These are phyloP conservation scores for Huntiella savannae DNA, from an alignment of 2,329 filamentous ascomycete genomes.

Conservation along the genomic window DNA sequence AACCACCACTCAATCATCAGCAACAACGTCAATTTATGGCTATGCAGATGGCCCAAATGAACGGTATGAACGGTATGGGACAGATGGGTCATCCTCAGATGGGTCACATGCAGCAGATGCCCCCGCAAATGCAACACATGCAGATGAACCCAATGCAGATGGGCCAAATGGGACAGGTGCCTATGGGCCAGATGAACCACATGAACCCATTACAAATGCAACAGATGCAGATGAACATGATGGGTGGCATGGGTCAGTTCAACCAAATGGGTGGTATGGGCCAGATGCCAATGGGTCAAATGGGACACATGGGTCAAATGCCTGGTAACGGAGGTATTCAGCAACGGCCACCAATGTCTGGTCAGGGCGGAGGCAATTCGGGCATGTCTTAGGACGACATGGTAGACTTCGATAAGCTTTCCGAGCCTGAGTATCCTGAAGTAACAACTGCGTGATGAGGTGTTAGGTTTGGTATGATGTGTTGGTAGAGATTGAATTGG, in stretches of 20 bases:
- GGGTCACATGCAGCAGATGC: constrained; percentile 9
- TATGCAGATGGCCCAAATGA: constrained; percentile 9
- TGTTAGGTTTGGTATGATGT: not conserved
- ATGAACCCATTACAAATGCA: constrained; percentile 11
- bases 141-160: constrained; percentile 11
- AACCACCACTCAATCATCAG: not conserved
- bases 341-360: constrained; percentile 9
- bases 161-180: constrained; percentile 9
- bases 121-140: constrained; percentile 9
- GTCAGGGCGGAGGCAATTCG: constrained; percentile 7
- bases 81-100: constrained; percentile 8
- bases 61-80: constrained; percentile 8
- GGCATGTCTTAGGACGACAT: constrained; percentile 11
- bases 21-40: constrained; percentile 11
- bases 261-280: constrained; percentile 9
- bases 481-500: not conserved
- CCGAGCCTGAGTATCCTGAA: not conserved
- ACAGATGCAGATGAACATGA: constrained; percentile 11
- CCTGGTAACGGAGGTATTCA: constrained; percentile 4
- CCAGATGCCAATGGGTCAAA: constrained; percentile 9
- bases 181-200: constrained; percentile 4
- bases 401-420: constrained; percentile 1
- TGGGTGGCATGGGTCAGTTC: constrained; percentile 10
- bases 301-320: constrained; percentile 10
- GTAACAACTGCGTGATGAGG: not conserved